A percentile compares a stretch with the other conserved stretches of the same genome.
Evolutionary conservation across 225 moss, liverwort and hornwort genomes (phyloP).

Genomic region (Physcomitrellopsis africana): DNA sequence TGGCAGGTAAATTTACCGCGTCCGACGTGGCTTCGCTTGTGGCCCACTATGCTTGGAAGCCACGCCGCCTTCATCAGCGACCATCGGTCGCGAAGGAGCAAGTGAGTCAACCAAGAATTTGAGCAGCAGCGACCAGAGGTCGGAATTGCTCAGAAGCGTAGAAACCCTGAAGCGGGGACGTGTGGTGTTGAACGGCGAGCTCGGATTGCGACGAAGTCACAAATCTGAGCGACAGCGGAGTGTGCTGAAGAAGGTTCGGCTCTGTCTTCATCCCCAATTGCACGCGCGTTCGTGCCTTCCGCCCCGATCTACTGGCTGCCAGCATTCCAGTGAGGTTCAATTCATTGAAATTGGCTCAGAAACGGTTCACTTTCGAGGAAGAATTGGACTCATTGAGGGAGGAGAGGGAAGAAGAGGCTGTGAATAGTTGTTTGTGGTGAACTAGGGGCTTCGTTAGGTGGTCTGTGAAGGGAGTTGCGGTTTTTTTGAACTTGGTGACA

Average conservation of each 20-base stretch:
- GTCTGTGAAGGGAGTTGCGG: too few relatives aligned
- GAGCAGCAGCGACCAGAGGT: constrained; percentile 6
- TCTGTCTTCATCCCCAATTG: constrained; percentile 25
- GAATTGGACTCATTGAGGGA: neutral
- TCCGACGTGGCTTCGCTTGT: too few relatives aligned
- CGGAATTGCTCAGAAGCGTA: constrained; percentile 28
- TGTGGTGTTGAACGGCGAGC: neutral
- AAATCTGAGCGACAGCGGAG: neutral
- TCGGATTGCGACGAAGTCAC: constrained; percentile 1
- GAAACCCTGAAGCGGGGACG: constrained; percentile 27
- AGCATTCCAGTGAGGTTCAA: neutral
- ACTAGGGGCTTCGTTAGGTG: too few relatives aligned
- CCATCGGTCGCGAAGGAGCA: neutral
- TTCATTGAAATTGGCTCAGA: constrained; percentile 13
- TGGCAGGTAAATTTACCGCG: too few relatives aligned
- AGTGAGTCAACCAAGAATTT: too few relatives aligned
- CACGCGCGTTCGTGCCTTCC: neutral
- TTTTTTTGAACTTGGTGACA: too few relatives aligned
- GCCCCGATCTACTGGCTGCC: neutral
- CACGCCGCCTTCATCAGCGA: neutral
- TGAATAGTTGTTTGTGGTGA: neutral
- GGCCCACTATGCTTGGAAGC: neutral
- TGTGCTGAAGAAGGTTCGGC: constrained; percentile 9
- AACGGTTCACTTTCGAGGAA: neutral
- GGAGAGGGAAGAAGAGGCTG: neutral